phyloP scores from a whole-genome alignment of 164 flowering plant genomes.

The Tetracentron sinense region DNA sequence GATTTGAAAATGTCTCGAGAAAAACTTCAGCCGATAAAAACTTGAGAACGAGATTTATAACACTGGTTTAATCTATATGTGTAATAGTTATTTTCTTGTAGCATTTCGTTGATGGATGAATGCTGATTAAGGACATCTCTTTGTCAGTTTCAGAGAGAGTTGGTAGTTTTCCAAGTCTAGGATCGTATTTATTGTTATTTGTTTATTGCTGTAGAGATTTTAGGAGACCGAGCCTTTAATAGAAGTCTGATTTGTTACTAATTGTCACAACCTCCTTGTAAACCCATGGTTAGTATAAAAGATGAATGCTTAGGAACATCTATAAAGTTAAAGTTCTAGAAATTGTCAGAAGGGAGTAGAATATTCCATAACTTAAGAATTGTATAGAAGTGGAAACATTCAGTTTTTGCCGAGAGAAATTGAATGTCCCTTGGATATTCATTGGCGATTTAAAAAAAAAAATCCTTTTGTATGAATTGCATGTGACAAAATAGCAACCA shows the following conservation, averaged over 20 bases:
- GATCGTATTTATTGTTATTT: not conserved
- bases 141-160: not conserved
- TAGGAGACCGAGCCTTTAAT: not conserved
- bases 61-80: too few species aligned
- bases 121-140: not conserved
- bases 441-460: too few species aligned
- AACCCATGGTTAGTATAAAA: not conserved
- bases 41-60: too few species aligned
- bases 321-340: not conserved
- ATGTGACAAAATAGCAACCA: not conserved
- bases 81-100: too few species aligned
- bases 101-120: not conserved
- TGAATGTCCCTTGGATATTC: not conserved
- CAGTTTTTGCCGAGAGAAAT: not conserved
- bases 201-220: not conserved
- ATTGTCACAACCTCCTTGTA: not conserved
- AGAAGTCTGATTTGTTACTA: not conserved
- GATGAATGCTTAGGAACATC: not conserved
- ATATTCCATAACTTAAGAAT: too few species aligned
- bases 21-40: too few species aligned
- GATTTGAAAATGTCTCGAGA: too few species aligned
- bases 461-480: too few species aligned
- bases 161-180: not conserved
- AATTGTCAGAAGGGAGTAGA: not conserved
- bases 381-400: not conserved